Base-by-base conservation (phyloP, 805 yeast genomes). In the Tetrapisispora nanseiensis region DNA sequence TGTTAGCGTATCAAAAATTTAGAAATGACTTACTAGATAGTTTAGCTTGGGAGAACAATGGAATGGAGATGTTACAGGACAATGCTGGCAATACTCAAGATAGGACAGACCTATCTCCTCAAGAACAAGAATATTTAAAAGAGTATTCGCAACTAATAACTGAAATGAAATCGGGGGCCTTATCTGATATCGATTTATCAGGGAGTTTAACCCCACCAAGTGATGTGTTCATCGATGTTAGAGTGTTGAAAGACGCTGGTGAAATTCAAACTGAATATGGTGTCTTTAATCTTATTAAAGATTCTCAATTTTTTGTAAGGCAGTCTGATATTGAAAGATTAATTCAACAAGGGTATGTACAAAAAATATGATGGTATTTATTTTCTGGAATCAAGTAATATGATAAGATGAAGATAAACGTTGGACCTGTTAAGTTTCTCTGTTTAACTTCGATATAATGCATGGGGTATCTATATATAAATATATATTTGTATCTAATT, bases 251-350 rank as follows among this genome's bases (percentile, higher is more conserved):
- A 58, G 95, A 90, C 54, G 97, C 95, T 0, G 98, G 98, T 1
- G 97, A 92, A 57, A 86, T 90, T 28, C 96, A 89, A 57, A 92
- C 98, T 0, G 98, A 90, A 59, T 90, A 90, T 54, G 98, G 97
- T 19, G 95, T 86, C 3, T 87, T 92, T 66, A 89, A 89, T 54
- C 66, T 92, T 49, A 85, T 94, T 3, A 90, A 89, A 55, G 90
- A 90, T 59, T 84, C 95, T 3, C 97, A 92, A 57, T 89, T 90
- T 57, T 90, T 84, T 57, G 97, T 90, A 16, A 71, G 98, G 45
- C 90, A 86, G 51, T 81, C 92, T 0, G 98, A 92, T 56, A 98
- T 92, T 6, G 97, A 90, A 56, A 68, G 97, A 40, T 69, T 92
- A 45, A 85, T 92, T 28, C 96, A 87, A 56, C 98, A 92, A 61